Evolutionary conservation across 2,329 filamentous ascomycete genomes (phyloP), one percentile per base, ranked within the genome.

Genomic region (Fusarium compactum): DNA sequence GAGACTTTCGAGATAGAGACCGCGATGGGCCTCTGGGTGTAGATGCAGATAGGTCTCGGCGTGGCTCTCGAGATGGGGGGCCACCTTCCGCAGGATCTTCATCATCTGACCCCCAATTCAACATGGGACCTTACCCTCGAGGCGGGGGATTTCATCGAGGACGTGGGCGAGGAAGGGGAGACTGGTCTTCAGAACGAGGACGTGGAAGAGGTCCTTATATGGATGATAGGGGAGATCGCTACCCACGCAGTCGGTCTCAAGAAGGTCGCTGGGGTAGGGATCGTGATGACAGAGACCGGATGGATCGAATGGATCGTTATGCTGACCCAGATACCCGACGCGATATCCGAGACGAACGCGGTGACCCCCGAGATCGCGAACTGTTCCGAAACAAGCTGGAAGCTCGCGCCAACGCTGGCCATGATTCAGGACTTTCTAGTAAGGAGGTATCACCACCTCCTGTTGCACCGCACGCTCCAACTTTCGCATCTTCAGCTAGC

Each of bases 11-110:
- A 74, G 89, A 91, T 54, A 80, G 82, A 71, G 81, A 88, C 62
- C 78, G 85, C 73, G 87, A 90, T 73, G 79, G 82, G 3, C 90
- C 89, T 1, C 83, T 90, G 32, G 89, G 89, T 48, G 82, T 91
- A 9, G 92, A 94, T 69, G 85, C 89, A 10, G 89, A 90, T 62
- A 86, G 92, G 62, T 88, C 89, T 20, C 85, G 91, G 57, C 85
- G 91, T 48, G 89, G 87, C 18, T 93, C 91, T 11, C 85, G 92
- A 74, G 92, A 95, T 74, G 92, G 79, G 12, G 82, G 91, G 0
- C 91, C 92, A 14, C 86, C 89, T 24, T 92, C 91, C 3, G 91
- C 90, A 20, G 90, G 90, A 7, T 93, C 92, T 5, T 89, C 89
- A 12, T 89, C 89, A 24, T 92, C 91, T 0, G 92, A 94, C 67